Evolutionary conservation across 805 yeast species (phyloP), one percentile per base, ranked within the genome.

Genomic region (Grigorovia humatica): DNA sequence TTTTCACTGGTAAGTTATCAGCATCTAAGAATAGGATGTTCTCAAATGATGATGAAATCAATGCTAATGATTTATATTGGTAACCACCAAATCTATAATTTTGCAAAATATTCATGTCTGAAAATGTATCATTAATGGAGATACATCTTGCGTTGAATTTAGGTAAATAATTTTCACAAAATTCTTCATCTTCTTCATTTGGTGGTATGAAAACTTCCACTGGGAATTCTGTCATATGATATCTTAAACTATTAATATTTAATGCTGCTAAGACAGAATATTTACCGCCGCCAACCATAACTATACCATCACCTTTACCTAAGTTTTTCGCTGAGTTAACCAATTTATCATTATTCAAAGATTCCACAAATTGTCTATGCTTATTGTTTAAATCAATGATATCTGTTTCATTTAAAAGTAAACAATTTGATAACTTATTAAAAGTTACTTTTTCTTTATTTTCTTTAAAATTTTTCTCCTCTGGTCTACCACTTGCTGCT

Each of bases 261-360:
- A 84, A 70, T 41, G 84, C 68, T 4, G 88, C 79, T 57, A 83
- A 72, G 76, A 91, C 82, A 55, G 85, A 80, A 66, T 80, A 85
- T 57, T 77, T 78, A 3, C 90, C 93, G 44, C 95, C 95, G 42
- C 91, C 95, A 32, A 86, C 89, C 60, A 74, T 81, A 29, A 79
- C 91, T 17, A 64, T 59, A 49, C 68, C 68, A 18, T 57, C 55
- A 3, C 61, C 65, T 18, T 74, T 7, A 86, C 59, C 29, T 52
- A 49, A 19, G 54, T 45, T 48, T 52, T 54, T 9, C 63, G 66
- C 29, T 13, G 8, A 7, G 12, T 38, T 12, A 38, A 38, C 18
- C 20, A 46, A 38, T 11, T 2, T 15, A 11, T 11, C n/a, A 12
- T 20, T 19, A 15, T 46, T 46, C 6, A 38, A 15, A 20, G 13